Evolutionary conservation across 805 yeast species (phyloP), one percentile per base, ranked within the genome.

Genomic region (Ogataea glucozyma): DNA sequence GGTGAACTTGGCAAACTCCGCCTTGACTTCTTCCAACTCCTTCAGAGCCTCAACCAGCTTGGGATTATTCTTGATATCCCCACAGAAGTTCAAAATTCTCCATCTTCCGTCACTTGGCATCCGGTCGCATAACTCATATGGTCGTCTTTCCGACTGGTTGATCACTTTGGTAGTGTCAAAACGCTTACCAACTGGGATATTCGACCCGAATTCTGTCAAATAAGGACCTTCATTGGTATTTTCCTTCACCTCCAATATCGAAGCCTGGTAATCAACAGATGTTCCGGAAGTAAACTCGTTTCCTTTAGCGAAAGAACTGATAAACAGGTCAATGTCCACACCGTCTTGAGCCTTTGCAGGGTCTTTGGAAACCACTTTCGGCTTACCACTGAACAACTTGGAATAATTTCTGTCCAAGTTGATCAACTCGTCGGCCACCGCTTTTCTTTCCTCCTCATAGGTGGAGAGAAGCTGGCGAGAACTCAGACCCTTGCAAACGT

Each of bases 371-470:
- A 23, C 29, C 12, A 52, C 43, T 48, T 49, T 52, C 7, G 66
- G 66, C 37, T 56, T 57, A 13, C 63, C 62, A 32, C 62, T 55
- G 37, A 62, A 62, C 45, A 62, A 49, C 13, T 60, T 44, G 10
- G 67, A 57, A 12, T 60, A 41, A 33, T 51, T 57, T 34, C 58
- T n/a, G 41, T 65, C 69, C 48, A 61, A 61, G 10, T 49, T 49
- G 41, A 65, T 65, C 47, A 65, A 49, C 38, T 63, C 66, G 31
- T 53, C 44, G 12, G 68, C 70, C 35, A 62, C 58, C 31, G 58
- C 44, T 14, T 48, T 44, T 24, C 70, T 44, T 47, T 65, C 70
- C 7, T 44, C 44, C 44, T 60, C 62, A 48, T 65, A 65, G 9
- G 69, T 60, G n/a, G 31, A 29, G 46, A 64, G 49, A n/a, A 65